phyloP scores from a whole-genome alignment of 2,329 filamentous ascomycete genomes.

The Seiridium cupressi region DNA sequence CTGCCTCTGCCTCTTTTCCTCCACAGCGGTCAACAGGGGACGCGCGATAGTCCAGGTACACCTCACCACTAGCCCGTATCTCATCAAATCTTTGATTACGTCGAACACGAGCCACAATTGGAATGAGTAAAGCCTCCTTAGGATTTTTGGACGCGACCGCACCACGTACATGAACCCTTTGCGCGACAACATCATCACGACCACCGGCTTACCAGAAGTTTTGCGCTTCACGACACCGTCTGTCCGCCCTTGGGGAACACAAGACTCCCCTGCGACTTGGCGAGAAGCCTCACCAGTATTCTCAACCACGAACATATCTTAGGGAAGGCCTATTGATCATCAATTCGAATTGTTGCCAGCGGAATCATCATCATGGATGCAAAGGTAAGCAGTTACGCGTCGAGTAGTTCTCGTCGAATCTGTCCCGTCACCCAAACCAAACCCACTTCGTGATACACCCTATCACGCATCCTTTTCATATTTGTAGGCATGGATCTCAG shows the following conservation, averaged over 20 bases:
- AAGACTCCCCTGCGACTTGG: neutral
- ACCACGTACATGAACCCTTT: neutral
- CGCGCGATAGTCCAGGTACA: neutral
- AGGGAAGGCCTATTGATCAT: neutral
- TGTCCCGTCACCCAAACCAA: neutral
- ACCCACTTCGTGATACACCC: neutral
- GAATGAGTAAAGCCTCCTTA: neutral
- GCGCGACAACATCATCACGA: neutral
- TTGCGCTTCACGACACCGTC: neutral
- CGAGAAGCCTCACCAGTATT: neutral
- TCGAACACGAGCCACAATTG: constrained; percentile 5
- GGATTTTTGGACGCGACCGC: constrained; percentile 6
- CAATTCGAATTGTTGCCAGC: neutral
- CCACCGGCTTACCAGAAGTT: neutral
- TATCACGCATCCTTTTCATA: no score
- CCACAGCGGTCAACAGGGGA: neutral
- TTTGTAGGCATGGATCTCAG: no score
- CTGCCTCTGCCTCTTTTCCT: neutral
- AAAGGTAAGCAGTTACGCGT: constrained; percentile 1
- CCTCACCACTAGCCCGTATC: neutral
- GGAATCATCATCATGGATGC: neutral
- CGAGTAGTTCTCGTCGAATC: neutral
- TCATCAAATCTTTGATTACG: constrained; percentile 10
- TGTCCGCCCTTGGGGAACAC: no score
- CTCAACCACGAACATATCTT: neutral